These are phyloP conservation scores for Pichia sp. DNA, from an alignment of 1,139 yeast genomes.

Conservation along the genomic window DNA sequence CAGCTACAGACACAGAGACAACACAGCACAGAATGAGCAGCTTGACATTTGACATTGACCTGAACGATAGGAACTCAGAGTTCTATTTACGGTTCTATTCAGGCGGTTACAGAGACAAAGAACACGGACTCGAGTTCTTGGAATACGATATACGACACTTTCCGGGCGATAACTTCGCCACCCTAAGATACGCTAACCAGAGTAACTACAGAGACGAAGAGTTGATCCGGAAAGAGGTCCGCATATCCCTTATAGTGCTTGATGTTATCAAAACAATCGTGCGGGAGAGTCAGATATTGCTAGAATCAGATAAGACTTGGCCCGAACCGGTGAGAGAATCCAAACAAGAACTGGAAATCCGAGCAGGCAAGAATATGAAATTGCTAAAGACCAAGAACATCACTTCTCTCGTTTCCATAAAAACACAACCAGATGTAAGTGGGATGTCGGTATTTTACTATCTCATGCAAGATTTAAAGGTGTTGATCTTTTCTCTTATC, in stretches of 20 bases:
- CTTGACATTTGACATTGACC: constrained; percentile 11
- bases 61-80: neutral
- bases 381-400: constrained; percentile 40
- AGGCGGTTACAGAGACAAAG: constrained; percentile 29
- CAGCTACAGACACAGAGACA: too few species aligned
- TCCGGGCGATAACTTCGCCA: constrained; percentile 32
- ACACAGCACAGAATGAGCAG: too few species aligned
- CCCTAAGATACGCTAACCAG: constrained; percentile 44
- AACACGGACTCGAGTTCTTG: constrained; percentile 45
- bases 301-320: constrained; percentile 42
- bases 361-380: constrained; percentile 38
- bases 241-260: constrained; percentile 37
- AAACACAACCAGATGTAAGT: constrained; percentile 41
- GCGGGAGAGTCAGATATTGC: constrained; percentile 39
- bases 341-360: constrained; percentile 43
- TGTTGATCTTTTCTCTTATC: constrained; percentile 42
- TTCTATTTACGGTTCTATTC: constrained; percentile 41
- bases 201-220: constrained; percentile 46
- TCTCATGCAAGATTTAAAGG: constrained; percentile 43
- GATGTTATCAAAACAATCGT: constrained; percentile 37
- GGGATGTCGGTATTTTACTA: constrained; percentile 45
- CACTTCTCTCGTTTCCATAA: constrained; percentile 41
- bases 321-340: constrained; percentile 42
- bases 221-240: constrained; percentile 40
- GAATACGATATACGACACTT: constrained; percentile 42